Evolutionary conservation across 352 stramenopile species (phyloP).

Genomic region (Phytophthora europaea): DNA sequence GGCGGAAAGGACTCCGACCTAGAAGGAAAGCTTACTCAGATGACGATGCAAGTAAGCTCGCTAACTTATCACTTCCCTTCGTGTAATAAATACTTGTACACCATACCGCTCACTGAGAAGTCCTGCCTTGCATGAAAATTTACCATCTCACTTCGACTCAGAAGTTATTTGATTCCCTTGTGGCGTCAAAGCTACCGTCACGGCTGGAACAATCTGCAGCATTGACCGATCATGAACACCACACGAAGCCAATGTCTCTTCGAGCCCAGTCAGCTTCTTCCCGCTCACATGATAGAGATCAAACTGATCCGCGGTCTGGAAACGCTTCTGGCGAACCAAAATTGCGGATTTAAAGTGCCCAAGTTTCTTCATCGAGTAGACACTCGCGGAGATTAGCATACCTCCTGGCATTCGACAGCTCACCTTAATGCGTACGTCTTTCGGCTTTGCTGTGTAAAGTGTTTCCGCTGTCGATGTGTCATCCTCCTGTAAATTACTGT

Average conservation of each 20-base stretch:
- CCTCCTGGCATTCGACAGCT: constrained; percentile 69
- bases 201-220: constrained; percentile 51
- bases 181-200: constrained; percentile 8
- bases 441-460: constrained; percentile 15
- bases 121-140: not conserved
- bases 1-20: too few species aligned
- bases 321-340: constrained; percentile 50
- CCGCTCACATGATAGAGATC: constrained; percentile 59
- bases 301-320: constrained; percentile 59
- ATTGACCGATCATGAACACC: constrained; percentile 55
- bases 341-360: constrained; percentile 65
- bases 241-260: constrained; percentile 45
- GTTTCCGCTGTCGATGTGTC: constrained; percentile 3
- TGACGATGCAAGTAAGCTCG: too few species aligned
- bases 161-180: constrained; percentile 10
- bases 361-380: constrained; percentile 59
- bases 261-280: constrained; percentile 43
- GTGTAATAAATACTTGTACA: too few species aligned
- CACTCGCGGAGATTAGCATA: constrained; percentile 48
- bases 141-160: not conserved
- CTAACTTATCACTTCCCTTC: too few species aligned
- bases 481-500: constrained; percentile 24
- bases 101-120: too few species aligned
- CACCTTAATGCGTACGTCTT: constrained; percentile 47
- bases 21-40: too few species aligned